A percentile compares a stretch with the other conserved stretches of the same genome.
These are phyloP conservation scores for Coemansia biformis DNA, from an alignment of 192 early-diverging fungal species.

Conservation along the genomic window DNA sequence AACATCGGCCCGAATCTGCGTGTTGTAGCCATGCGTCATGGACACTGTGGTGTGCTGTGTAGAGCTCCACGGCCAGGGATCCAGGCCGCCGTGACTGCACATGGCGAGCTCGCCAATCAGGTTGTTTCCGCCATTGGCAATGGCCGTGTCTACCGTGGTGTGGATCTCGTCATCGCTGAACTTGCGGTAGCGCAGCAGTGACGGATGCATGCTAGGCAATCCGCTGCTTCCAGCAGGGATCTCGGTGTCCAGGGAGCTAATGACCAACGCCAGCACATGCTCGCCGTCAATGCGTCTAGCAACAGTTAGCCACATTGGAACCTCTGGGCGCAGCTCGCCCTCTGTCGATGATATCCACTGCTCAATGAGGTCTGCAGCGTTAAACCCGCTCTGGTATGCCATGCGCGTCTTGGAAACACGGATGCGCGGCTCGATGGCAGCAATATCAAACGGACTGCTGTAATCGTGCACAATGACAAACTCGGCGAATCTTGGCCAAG, in stretches of 20 bases:
- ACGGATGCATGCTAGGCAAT: no score
- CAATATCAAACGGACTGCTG: slow-evolving; percentile 10
- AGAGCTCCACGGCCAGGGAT: slow-evolving; percentile 30
- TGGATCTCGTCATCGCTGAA: slow-evolving; percentile 10
- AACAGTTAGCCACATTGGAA: slow-evolving; percentile 31
- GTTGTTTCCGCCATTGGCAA: slow-evolving; percentile 4
- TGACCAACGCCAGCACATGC: slow-evolving; percentile 23
- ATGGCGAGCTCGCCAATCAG: slow-evolving; percentile 1
- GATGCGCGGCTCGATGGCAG: slow-evolving; percentile 29
- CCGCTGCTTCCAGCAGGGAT: background rate
- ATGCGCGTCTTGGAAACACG: slow-evolving; percentile 28
- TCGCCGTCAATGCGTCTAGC: slow-evolving; percentile 13
- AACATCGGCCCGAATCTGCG: slow-evolving; percentile 6
- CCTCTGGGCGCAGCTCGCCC: slow-evolving; percentile 19
- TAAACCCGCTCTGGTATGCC: background rate
- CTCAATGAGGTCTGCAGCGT: slow-evolving; percentile 15
- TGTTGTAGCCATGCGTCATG: slow-evolving; percentile 4
- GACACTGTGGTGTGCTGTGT: background rate
- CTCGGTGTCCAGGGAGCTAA: slow-evolving; percentile 14
- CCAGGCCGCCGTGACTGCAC: slow-evolving; percentile 14
- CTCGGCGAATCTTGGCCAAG: slow-evolving; percentile 24
- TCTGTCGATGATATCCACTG: slow-evolving; percentile 22
- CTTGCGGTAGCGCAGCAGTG: slow-evolving; percentile 10
- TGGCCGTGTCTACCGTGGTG: slow-evolving; percentile 3
- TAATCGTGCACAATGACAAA: slow-evolving; percentile 39